Percentiles rank a stretch among this genome's conserved stretches.
Conservation (phyloP, 768 basidiomycete species). For the Kwoniella sp. region DNA sequence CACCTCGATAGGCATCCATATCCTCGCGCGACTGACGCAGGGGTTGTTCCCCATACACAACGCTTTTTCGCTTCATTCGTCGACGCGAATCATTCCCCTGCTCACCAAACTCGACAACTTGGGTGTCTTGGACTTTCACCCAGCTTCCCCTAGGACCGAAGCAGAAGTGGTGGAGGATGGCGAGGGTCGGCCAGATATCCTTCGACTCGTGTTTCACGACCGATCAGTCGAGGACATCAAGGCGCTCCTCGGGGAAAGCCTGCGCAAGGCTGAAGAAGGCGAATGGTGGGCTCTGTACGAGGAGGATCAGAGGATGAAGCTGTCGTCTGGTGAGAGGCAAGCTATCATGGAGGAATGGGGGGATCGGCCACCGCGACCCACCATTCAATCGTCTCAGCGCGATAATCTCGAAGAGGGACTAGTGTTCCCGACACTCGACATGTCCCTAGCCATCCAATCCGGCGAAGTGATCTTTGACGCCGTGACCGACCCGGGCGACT, state of each 20-base stretch:
- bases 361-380: too few relatives aligned
- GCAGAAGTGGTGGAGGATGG: conserved; percentile 17
- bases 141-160: neutral
- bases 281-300: conserved; percentile 24
- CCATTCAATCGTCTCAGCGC: neutral
- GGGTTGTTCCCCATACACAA: conserved; percentile 27
- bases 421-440: conserved; percentile 19
- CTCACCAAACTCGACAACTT: conserved; percentile 29
- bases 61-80: conserved; percentile 26
- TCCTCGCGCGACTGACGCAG: conserved; percentile 21
- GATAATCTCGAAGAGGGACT: conserved; percentile 1
- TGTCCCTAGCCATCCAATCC: conserved; percentile 1
- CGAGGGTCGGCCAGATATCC: conserved; percentile 28
- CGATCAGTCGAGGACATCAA: conserved; percentile 29
- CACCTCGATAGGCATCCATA: conserved; percentile 27
- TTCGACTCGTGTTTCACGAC: conserved; percentile 24
- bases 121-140: conserved; percentile 24
- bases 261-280: conserved; percentile 16
- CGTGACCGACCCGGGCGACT: neutral
- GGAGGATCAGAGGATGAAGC: conserved; percentile 4
- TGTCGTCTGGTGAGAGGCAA: conserved; percentile 17
- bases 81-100: conserved; percentile 24
- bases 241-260: conserved; percentile 24
- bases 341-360: conserved; percentile 34
- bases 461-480: conserved; percentile 12